A percentile compares a stretch with the other conserved stretches of the same genome.
These are phyloP conservation scores for Kwoniella mangroviensis DNA, from an alignment of 768 basidiomycete genomes.

Conservation along the genomic window DNA sequence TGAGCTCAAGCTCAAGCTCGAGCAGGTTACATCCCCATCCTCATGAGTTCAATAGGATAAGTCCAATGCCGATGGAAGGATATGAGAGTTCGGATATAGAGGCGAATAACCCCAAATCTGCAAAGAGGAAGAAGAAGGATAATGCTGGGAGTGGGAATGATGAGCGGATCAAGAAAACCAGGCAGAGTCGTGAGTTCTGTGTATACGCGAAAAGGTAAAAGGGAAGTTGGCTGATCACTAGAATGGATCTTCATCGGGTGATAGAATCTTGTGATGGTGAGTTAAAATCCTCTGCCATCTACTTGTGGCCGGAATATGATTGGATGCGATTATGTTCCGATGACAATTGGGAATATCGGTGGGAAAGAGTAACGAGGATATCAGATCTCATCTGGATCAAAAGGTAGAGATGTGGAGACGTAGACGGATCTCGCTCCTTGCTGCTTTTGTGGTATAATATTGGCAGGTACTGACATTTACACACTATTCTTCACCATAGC, in stretches of 20 bases:
- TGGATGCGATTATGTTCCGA: no score
- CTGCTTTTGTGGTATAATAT: no score
- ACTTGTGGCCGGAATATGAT: not conserved
- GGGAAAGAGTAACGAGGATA: not conserved
- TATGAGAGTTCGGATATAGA: constrained; percentile 11
- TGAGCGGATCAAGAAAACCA: constrained; percentile 37
- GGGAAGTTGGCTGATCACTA: constrained; percentile 6
- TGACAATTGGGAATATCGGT: no score
- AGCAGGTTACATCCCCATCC: constrained; percentile 1
- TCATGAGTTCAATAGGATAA: not conserved
- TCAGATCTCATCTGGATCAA: no score
- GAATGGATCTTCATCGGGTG: no score
- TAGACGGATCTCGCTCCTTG: no score
- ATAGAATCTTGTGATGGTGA: constrained; percentile 50
- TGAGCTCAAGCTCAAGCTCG: not conserved
- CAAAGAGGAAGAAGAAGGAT: constrained; percentile 8
- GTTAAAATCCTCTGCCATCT: constrained; percentile 12
- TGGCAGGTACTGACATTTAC: no score
- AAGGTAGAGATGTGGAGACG: no score
- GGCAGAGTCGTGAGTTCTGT: constrained; percentile 46
- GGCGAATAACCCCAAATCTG: not conserved
- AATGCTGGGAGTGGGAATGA: not conserved
- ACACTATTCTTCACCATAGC: constrained; percentile 14
- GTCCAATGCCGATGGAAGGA: not conserved
- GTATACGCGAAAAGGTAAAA: constrained; percentile 6